Evolutionary conservation across 1,139 yeast genomes (phyloP), one percentile per base, ranked within the genome.

Genomic region (Debaryomyces nepalensis): DNA sequence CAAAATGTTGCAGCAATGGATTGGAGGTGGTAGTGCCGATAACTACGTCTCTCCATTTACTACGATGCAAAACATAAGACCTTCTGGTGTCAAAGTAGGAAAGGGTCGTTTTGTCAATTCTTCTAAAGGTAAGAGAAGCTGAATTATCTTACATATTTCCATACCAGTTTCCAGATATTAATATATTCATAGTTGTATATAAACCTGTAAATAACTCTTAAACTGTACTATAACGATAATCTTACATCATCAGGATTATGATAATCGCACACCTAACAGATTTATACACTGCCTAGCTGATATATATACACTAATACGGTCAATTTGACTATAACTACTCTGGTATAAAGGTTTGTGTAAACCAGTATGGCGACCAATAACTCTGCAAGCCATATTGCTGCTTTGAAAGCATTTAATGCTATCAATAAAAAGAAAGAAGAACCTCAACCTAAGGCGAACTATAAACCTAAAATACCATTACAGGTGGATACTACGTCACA

Each of bases 1-100:
- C 55, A 90, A 90, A 66, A 71, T 86, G 49, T 70, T 90, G 50
- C 83, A 85, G 55, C 90, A 89, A 57, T 93, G 95, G 87, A 82
- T 90, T 42, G 97, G 97, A 21, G 96, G 96, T 14, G 97, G 95
- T 4, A 85, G 95, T 46, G 97, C 96, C 5, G 98, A 91, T 56
- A 85, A 87, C 55, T 84, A 82, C 55, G 82, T 85, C 43, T 85
- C 96, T n/a, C 98, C 99, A 7, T 93, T 93, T 64, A 86, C 68
- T 44, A 63, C 90, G 5, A 75, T 80, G 33, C 81, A 84, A 40
- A 81, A 80, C 2, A 70, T 79, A 29, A 77, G 85, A 57, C 77
- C 79, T 26, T 77, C 83, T 14, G 84, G 87, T 20, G 95, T 90
- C 20, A 81, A 77, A 45, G 88, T 93, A 15, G 97, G 97, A 4